These are phyloP conservation scores for Suaeda aralocaspica DNA, from an alignment of 148 eudicot species.

Conservation along the genomic window DNA sequence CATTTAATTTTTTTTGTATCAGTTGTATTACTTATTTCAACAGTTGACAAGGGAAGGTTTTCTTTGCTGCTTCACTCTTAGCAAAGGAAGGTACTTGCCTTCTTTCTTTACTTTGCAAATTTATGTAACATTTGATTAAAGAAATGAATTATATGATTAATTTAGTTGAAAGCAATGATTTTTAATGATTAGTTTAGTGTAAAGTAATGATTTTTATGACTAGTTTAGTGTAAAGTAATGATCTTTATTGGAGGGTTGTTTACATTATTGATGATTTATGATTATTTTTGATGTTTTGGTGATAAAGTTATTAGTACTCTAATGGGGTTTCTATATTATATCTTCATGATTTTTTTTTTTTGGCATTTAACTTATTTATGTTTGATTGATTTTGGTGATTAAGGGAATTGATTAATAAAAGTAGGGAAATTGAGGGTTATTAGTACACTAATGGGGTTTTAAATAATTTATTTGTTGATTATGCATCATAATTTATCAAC, in stretches of 20 bases:
- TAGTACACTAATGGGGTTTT: not conserved
- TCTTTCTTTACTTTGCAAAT: not conserved
- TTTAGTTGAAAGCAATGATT: no score
- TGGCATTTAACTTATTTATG: no score
- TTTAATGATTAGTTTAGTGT: not conserved
- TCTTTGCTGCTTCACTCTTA: slow-evolving; percentile 11
- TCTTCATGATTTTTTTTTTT: no score
- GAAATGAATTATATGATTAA: no score
- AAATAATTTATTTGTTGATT: not conserved
- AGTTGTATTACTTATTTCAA: not conserved
- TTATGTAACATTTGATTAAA: no score
- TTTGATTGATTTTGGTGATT: no score
- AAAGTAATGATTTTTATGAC: not conserved
- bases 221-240: not conserved
- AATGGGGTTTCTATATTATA: slow-evolving; percentile 1
- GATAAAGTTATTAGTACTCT: not conserved
- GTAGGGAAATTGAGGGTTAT: not conserved
- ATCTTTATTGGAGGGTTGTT: not conserved
- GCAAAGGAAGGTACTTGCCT: slow-evolving; percentile 22
- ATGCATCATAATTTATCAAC: slow-evolving; percentile 1
- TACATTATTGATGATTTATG: not conserved
- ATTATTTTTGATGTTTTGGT: slow-evolving; percentile 4
- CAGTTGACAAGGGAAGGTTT: slow-evolving; percentile 5
- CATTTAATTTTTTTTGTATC: not conserved
- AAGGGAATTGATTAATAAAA: no score